A percentile compares a stretch with the other conserved stretches of the same genome.
These are phyloP conservation scores for Alectoria sarmentosa DNA, from an alignment of 495 filamentous ascomycete species.

Conservation along the genomic window DNA sequence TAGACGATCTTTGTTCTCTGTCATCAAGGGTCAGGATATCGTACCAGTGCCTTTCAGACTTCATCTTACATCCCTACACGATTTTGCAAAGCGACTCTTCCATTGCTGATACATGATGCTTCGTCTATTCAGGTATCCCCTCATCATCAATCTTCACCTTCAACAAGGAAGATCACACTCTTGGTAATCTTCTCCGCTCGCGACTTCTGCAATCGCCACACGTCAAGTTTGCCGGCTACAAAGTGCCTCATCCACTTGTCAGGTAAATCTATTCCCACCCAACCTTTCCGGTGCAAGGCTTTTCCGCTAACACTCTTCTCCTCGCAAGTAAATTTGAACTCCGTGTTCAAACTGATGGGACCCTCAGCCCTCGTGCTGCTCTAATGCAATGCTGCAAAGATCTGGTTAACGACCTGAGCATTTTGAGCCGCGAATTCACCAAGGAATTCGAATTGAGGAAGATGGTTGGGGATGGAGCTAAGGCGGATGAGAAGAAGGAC, in stretches of 20 bases:
- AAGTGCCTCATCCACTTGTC: constrained; percentile 36
- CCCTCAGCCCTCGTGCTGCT: constrained; percentile 76
- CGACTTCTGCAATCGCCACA: constrained; percentile 72
- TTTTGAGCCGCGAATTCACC: constrained; percentile 78
- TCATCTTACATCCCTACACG: neutral
- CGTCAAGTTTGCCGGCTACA: constrained; percentile 83
- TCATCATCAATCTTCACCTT: constrained; percentile 83
- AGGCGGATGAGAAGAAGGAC: constrained; percentile 29
- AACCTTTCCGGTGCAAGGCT: neutral
- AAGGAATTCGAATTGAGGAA: constrained; percentile 93
- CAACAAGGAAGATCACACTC: constrained; percentile 94
- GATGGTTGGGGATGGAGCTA: constrained; percentile 61
- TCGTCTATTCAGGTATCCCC: constrained; percentile 55
- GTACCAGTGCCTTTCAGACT: neutral
- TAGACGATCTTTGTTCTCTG: neutral
- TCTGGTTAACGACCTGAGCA: constrained; percentile 67
- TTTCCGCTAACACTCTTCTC: constrained; percentile 13
- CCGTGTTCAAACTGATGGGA: constrained; percentile 87
- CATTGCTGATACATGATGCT: neutral
- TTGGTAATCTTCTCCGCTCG: constrained; percentile 79
- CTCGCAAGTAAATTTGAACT: constrained; percentile 57
- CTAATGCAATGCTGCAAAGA: constrained; percentile 71
- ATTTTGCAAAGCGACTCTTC: constrained; percentile 2
- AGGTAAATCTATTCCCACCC: constrained; percentile 37
- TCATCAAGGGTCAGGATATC: neutral